These are phyloP conservation scores for Mortierella sp. DNA, from an alignment of 371 early-diverging fungal species.

Conservation along the genomic window DNA sequence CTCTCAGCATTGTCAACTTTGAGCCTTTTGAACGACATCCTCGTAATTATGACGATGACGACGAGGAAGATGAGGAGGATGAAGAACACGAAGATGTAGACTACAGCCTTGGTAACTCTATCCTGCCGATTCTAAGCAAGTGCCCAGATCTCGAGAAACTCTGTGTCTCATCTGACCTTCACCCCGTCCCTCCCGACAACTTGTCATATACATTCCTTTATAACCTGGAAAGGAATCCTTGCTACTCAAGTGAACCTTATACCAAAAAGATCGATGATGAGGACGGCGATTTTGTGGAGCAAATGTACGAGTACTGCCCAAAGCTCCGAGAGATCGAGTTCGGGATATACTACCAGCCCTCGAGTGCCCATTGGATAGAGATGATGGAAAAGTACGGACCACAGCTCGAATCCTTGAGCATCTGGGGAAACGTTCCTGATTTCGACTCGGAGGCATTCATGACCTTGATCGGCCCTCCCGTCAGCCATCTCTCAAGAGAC, in stretches of 20 bases:
- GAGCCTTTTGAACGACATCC: too few species aligned
- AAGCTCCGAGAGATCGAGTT: constrained; percentile 18
- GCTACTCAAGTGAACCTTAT: too few species aligned
- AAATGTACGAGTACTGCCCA: constrained; percentile 15
- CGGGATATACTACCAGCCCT: constrained; percentile 4
- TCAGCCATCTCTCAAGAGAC: background rate
- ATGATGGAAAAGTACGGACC: constrained; percentile 6
- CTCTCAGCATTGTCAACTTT: too few species aligned
- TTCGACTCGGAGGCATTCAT: constrained; percentile 2
- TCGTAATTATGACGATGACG: too few species aligned
- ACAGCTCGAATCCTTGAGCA: constrained; percentile 15
- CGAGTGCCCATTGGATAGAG: constrained; percentile 1
- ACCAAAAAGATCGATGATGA: background rate
- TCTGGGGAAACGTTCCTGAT: constrained; percentile 3
- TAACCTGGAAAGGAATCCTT: background rate
- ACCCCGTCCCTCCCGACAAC: background rate
- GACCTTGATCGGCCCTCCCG: constrained; percentile 10
- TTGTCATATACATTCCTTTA: too few species aligned
- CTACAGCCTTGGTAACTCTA: too few species aligned
- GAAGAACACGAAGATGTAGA: background rate
- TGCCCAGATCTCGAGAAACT: background rate
- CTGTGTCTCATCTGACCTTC: background rate
- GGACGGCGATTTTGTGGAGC: background rate
- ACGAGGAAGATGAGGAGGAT: too few species aligned
- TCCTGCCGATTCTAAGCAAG: background rate